Conservation (phyloP, 192 early-diverging fungal genomes). For the Coemansia sp. region DNA sequence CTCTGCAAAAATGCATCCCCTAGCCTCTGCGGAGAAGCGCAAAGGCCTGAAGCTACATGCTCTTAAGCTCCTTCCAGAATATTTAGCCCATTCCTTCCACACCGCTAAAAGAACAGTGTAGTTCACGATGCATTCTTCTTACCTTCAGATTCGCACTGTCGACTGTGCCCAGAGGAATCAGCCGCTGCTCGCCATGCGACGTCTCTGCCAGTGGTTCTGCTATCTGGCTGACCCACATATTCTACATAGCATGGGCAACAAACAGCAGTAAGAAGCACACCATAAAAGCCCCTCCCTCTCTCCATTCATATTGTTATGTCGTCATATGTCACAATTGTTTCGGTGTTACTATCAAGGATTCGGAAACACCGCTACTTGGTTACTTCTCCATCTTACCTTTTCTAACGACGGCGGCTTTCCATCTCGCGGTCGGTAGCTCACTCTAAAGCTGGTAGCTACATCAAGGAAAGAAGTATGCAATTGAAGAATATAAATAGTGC, state of each 20-base stretch:
- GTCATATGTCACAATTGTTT: neutral
- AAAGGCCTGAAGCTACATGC: slow-evolving; percentile 47
- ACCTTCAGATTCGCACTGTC: slow-evolving; percentile 36
- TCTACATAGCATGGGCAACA: slow-evolving; percentile 17
- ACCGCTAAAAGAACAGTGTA: slow-evolving; percentile 7
- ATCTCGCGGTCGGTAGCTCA: slow-evolving; percentile 26
- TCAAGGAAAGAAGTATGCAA: neutral
- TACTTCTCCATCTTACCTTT: slow-evolving; percentile 17
- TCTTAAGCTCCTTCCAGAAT: neutral
- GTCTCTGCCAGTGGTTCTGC: neutral
- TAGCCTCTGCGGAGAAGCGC: slow-evolving; percentile 28
- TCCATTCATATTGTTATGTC: neutral
- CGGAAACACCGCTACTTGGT: neutral
- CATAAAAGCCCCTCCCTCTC: neutral
- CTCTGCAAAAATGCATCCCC: slow-evolving; percentile 13
- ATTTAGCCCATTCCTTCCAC: neutral
- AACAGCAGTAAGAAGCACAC: neutral
- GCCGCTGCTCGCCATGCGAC: slow-evolving; percentile 7
- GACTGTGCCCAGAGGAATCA: slow-evolving; percentile 36
- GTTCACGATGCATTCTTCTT: neutral
- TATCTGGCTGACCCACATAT: slow-evolving; percentile 37
- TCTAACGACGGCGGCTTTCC: slow-evolving; percentile 34
- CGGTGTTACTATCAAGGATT: neutral
- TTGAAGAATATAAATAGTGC: neutral
- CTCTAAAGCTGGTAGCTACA: slow-evolving; percentile 34